Conservation (phyloP, 225 moss, liverwort and hornwort species). For the Physcomitrellopsis africana region DNA sequence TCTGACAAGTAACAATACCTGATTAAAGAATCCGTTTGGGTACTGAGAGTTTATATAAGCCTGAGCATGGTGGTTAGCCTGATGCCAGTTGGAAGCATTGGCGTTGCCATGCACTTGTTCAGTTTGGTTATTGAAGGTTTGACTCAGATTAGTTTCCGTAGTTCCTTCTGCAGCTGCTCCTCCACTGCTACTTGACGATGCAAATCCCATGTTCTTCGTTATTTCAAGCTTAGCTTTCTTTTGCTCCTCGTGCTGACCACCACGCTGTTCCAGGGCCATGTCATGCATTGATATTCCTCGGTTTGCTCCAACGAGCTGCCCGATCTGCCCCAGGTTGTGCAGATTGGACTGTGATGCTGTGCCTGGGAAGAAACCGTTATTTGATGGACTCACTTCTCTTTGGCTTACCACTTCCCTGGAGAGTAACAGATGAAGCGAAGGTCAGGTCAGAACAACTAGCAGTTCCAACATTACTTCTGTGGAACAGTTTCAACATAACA, state of each 20-base stretch:
- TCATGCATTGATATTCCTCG: constrained; percentile 52
- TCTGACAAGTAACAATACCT: constrained; percentile 31
- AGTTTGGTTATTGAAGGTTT: constrained; percentile 30
- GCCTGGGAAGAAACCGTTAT: constrained; percentile 46
- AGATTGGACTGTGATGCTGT: constrained; percentile 42
- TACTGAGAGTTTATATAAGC: constrained; percentile 54
- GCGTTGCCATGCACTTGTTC: constrained; percentile 43
- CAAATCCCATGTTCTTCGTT: constrained; percentile 45
- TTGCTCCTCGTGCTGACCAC: constrained; percentile 44
- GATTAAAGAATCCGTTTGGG: constrained; percentile 51
- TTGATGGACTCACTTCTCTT: constrained; percentile 51
- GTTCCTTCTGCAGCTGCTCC: constrained; percentile 42
- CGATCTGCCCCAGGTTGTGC: constrained; percentile 49
- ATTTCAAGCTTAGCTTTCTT: constrained; percentile 58
- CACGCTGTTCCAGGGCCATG: constrained; percentile 47
- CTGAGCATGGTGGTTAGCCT: constrained; percentile 56
- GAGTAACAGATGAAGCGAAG: neutral
- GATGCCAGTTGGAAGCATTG: constrained; percentile 52
- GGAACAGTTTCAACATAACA: too few relatives aligned
- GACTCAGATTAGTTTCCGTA: constrained; percentile 36
- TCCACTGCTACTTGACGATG: constrained; percentile 55
- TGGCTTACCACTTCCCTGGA: constrained; percentile 55
- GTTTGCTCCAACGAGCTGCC: constrained; percentile 40
- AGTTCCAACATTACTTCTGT: neutral
- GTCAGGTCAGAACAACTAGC: neutral